Base-by-base conservation (phyloP, 2,329 filamentous ascomycete species). In the Sclerotinia spermophila region DNA sequence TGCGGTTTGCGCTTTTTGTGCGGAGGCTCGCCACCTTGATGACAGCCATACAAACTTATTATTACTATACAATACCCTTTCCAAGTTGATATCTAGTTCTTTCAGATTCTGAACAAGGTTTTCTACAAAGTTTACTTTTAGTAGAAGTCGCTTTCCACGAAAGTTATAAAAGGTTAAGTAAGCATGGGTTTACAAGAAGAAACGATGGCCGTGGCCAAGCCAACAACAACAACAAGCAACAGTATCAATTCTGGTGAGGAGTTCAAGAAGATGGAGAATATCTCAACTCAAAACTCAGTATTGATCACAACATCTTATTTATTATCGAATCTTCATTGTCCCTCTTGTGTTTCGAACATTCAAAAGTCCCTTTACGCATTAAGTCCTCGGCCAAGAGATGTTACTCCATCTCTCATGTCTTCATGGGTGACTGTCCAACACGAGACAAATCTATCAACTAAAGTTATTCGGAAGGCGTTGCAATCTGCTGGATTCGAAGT, bases 321-420 rank as follows among this genome's bases (percentile, higher is more conserved):
- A 72, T 83, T 94, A 75, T 87, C 85, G 73, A 93, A 94, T 79
- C 84, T 94, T n/a, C 91, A 94, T 81, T 93, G 91, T 81, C 89
- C 90, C 21, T 91, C 90, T 72, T 94, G 91, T 79, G 87, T 92
- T 65, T 85, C 86, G 48, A 84, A 85, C 74, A 92, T 94, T 77
- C 84, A 88, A 76, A 82, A 85, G 68, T 84, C 86, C 71, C 81
- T 93, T 71, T 82, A 75, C 48, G 74, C 76, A 10, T 79, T 86
- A 79, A 71, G 83, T 82, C 81, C 86, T 78, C 77, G 82, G 83
- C 82, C 83, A 77, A 74, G 78, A 69, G 88, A 86, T 81, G 86
- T 92, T 42, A 90, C 89, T 73, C 86, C 90, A 72, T 92, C 91
- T 74, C 86, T 93, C 72, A 86, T 93, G 76, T 90, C 89, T 53